phyloP scores from a whole-genome alignment of 768 basidiomycete species.

The Lepiota brunneoincarnata region DNA sequence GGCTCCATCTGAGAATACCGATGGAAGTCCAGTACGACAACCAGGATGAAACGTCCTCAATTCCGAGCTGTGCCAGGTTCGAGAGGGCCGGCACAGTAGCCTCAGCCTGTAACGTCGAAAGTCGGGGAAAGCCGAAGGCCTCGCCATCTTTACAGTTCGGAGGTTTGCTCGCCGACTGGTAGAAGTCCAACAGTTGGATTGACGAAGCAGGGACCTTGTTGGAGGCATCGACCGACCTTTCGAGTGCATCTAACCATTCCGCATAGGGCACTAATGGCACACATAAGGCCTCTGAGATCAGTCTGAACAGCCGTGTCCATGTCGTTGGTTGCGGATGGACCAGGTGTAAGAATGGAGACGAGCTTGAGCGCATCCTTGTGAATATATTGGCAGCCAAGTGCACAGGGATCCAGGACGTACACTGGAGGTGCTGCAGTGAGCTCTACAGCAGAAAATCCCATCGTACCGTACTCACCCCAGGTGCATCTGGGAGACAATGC shows the following conservation, averaged over 20 bases:
- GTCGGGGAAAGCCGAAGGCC: slow-evolving; percentile 20
- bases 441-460: neutral
- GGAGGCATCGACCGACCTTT: slow-evolving; percentile 14
- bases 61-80: slow-evolving; percentile 7
- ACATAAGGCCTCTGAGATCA: slow-evolving; percentile 19
- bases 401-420: slow-evolving; percentile 30
- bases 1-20: neutral
- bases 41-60: slow-evolving; percentile 15
- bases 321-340: slow-evolving; percentile 24
- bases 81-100: slow-evolving; percentile 8
- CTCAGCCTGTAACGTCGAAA: slow-evolving; percentile 13
- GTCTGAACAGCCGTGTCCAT: slow-evolving; percentile 19
- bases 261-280: slow-evolving; percentile 29
- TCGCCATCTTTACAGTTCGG: slow-evolving; percentile 16
- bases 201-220: slow-evolving; percentile 20
- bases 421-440: slow-evolving; percentile 9
- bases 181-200: slow-evolving; percentile 26
- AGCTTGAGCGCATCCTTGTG: slow-evolving; percentile 15
- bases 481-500: slow-evolving; percentile 28
- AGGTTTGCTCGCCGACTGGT: slow-evolving; percentile 17
- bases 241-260: slow-evolving; percentile 26
- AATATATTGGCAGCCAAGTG: slow-evolving; percentile 26
- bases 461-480: slow-evolving; percentile 23
- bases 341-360: slow-evolving; percentile 19
- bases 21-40: slow-evolving; percentile 14